These are phyloP conservation scores for Collybia sordida DNA, from an alignment of 768 basidiomycete genomes.

Conservation along the genomic window DNA sequence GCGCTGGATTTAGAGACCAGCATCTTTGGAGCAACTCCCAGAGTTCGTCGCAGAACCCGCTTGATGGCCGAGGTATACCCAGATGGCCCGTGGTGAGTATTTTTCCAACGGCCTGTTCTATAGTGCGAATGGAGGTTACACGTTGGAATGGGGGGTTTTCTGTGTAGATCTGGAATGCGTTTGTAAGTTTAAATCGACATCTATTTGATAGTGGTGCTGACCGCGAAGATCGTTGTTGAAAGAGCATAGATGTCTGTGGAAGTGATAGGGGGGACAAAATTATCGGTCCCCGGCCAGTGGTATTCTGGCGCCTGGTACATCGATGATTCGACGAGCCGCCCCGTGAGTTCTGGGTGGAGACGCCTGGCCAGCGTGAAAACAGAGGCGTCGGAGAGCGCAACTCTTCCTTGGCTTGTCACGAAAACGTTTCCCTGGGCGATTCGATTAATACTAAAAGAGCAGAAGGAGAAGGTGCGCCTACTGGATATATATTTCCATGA, in stretches of 20 bases:
- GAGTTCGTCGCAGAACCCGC: not conserved
- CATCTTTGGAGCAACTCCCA: not conserved
- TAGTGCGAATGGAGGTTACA: not conserved
- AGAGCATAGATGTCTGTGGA: constrained; percentile 14
- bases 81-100: not conserved
- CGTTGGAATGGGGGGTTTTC: constrained; percentile 3
- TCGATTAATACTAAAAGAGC: not conserved
- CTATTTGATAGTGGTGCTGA: constrained; percentile 1
- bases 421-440: constrained; percentile 10
- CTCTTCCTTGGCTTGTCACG: constrained; percentile 5
- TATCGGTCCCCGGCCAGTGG: not conserved
- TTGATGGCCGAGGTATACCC: too few relatives aligned
- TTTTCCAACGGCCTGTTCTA: not conserved
- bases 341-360: not conserved
- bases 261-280: constrained; percentile 1
- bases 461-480: not conserved
- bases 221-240: constrained; percentile 7
- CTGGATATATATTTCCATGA: constrained; percentile 15
- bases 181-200: not conserved
- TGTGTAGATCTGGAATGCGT: constrained; percentile 7
- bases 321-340: not conserved
- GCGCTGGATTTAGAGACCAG: not conserved
- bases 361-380: constrained; percentile 3
- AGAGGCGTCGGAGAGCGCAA: constrained; percentile 7
- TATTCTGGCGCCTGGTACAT: constrained; percentile 13